Evolutionary conservation across 139 green algal species (phyloP).

Genomic region (Chlamydomonas incerta): DNA sequence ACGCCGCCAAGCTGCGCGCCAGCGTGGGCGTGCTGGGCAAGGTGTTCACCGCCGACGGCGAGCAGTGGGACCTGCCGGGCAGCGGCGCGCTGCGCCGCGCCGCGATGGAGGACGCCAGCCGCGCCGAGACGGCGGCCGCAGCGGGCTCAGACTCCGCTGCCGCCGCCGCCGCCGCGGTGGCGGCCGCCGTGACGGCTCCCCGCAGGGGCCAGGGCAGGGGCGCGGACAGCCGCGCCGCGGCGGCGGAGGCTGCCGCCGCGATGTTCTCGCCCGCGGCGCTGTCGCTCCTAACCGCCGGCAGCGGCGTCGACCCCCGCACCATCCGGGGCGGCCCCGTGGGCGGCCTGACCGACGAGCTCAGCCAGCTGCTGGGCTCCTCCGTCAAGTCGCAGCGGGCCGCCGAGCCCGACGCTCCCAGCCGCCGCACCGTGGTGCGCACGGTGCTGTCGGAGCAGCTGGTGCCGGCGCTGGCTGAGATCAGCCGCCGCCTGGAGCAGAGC

Average conservation of each 20-base stretch:
- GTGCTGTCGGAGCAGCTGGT: neutral
- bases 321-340: no score
- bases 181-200: no score
- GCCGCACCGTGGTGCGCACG: neutral
- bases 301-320: no score
- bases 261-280: no score
- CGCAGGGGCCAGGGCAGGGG: no score
- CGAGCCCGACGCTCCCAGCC: neutral
- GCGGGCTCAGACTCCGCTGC: no score
- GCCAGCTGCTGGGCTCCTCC: neutral
- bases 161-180: neutral
- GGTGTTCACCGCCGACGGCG: neutral
- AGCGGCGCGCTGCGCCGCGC: slow-evolving; percentile 3
- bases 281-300: no score
- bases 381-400: no score
- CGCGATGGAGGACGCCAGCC: neutral
- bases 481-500: neutral
- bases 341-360: no score
- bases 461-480: neutral
- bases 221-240: no score
- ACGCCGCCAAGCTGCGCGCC: neutral
- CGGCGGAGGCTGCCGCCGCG: no score
- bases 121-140: no score
- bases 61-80: neutral
- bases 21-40: slow-evolving; percentile 3